phyloP scores from a whole-genome alignment of 345 rosid species.

The Eucalyptus urophylla region DNA sequence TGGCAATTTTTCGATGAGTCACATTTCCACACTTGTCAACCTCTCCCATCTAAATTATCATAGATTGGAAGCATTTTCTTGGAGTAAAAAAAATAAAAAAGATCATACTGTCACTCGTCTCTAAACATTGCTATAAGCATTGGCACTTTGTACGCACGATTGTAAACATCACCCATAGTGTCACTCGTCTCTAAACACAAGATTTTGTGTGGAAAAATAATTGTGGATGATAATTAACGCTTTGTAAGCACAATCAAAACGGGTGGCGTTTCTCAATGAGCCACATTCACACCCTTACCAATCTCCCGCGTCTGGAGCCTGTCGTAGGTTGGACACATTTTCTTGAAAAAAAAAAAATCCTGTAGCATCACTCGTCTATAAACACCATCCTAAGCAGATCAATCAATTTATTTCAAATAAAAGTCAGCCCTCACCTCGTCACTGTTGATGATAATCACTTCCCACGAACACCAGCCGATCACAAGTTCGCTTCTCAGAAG shows the following conservation, averaged over 20 bases:
- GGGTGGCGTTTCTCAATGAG: neutral
- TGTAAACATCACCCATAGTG: no score
- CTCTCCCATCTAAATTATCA: rapidly evolving
- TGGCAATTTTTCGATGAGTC: neutral
- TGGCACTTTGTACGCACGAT: no score
- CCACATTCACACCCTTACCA: neutral
- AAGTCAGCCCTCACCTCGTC: neutral
- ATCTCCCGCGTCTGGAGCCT: neutral
- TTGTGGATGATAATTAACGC: neutral
- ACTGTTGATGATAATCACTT: neutral
- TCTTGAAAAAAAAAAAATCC: neutral
- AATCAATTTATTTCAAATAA: neutral
- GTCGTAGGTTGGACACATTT: neutral
- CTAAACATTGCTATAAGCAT: neutral
- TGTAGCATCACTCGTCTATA: neutral
- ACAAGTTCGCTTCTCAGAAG: neutral
- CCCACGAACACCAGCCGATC: neutral
- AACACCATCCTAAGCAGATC: neutral
- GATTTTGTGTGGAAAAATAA: neutral
- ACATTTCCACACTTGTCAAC: neutral
- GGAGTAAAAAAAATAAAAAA: neutral
- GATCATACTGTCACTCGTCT: neutral
- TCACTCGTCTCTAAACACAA: no score
- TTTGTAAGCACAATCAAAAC: neutral
- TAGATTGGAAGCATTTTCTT: neutral